phyloP scores from a whole-genome alignment of 2,329 filamentous ascomycete species.

The Cryphonectria carpinicola region DNA sequence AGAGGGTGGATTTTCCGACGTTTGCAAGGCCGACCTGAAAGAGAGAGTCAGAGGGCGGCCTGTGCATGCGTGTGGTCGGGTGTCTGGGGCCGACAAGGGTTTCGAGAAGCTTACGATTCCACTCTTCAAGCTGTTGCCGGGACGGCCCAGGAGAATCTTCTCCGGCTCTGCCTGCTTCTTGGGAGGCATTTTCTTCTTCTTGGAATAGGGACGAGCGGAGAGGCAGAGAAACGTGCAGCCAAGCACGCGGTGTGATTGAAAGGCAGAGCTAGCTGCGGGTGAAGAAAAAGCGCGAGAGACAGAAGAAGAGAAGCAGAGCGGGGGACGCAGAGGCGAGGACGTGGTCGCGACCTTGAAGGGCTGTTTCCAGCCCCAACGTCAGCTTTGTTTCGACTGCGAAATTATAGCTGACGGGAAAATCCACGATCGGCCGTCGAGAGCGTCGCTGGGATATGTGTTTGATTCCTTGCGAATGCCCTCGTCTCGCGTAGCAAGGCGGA shows the following conservation, averaged over 20 bases:
- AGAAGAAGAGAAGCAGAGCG: constrained; percentile 61
- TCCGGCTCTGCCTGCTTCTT: constrained; percentile 92
- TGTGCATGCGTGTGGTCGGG: constrained; percentile 31
- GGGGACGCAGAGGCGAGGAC: constrained; percentile 45
- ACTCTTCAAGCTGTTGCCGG: constrained; percentile 98
- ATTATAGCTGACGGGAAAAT: not conserved
- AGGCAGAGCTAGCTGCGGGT: constrained; percentile 71
- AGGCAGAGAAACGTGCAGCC: constrained; percentile 53
- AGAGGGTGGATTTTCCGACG: constrained; percentile 98
- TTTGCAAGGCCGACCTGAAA: constrained; percentile 93
- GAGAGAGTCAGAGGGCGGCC: constrained; percentile 45
- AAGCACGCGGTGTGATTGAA: constrained; percentile 57
- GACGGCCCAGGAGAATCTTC: constrained; percentile 94
- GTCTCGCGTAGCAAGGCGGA: constrained; percentile 5
- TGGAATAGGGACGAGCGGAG: constrained; percentile 59
- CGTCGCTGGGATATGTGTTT: not conserved
- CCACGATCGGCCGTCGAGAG: not conserved
- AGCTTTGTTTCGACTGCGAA: constrained; percentile 18
- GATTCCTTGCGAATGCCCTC: constrained; percentile 13
- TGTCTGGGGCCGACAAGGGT: constrained; percentile 28
- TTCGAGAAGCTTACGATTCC: constrained; percentile 75
- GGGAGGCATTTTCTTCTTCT: constrained; percentile 81
- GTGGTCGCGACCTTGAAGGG: constrained; percentile 45
- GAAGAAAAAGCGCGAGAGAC: constrained; percentile 51
- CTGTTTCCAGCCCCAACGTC: constrained; percentile 48